phyloP scores from a whole-genome alignment of 2,329 filamentous ascomycete genomes.

The Fusarium pseudocircinatum region DNA sequence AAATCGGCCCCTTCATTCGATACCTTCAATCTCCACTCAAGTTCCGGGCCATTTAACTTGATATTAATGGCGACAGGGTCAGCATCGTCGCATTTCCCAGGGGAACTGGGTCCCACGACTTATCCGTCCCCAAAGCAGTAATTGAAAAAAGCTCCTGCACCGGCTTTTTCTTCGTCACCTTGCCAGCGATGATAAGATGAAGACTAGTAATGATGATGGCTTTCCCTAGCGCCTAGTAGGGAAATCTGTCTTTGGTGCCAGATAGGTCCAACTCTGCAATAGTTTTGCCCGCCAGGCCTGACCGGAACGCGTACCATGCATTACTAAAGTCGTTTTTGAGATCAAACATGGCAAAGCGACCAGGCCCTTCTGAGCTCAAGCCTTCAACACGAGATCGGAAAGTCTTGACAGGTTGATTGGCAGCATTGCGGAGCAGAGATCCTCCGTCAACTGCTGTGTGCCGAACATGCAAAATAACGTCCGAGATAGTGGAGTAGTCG shows the following conservation, averaged over 20 bases:
- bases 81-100: neutral
- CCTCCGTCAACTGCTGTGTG: neutral
- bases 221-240: neutral
- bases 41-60: accelerated
- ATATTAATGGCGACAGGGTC: neutral
- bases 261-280: neutral
- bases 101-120: neutral
- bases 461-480: neutral
- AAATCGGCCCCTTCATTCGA: neutral
- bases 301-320: neutral
- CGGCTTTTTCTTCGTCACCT: neutral
- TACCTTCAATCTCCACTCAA: neutral
- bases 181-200: neutral
- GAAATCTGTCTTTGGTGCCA: neutral
- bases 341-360: neutral
- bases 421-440: neutral
- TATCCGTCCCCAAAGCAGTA: neutral
- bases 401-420: neutral
- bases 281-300: neutral
- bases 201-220: neutral
- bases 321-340: neutral
- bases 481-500: neutral
- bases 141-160: neutral
- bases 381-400: neutral
- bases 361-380: neutral